phyloP scores from a whole-genome alignment of 495 filamentous ascomycete species.

The Aspergillus steynii region DNA sequence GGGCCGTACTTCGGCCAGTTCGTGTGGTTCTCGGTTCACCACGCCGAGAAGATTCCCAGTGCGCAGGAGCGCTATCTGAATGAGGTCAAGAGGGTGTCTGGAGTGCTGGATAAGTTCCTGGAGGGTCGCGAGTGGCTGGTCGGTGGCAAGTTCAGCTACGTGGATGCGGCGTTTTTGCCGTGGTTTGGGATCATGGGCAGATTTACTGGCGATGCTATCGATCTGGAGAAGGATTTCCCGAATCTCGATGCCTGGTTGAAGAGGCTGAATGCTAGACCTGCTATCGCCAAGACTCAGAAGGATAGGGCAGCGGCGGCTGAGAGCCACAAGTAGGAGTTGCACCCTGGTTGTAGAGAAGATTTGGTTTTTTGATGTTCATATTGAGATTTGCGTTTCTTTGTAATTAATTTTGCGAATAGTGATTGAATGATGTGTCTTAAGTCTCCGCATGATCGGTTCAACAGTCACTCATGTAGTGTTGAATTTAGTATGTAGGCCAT shows the following conservation, averaged over 20 bases:
- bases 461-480: too few relatives aligned
- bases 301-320: slow-evolving; percentile 28
- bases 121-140: slow-evolving; percentile 58
- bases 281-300: slow-evolving; percentile 41
- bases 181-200: slow-evolving; percentile 42
- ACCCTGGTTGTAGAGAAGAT: neutral
- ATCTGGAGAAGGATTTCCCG: slow-evolving; percentile 41
- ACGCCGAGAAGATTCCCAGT: slow-evolving; percentile 58
- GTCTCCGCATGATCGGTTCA: too few relatives aligned
- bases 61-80: slow-evolving; percentile 60
- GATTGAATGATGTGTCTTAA: too few relatives aligned
- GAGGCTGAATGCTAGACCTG: slow-evolving; percentile 38
- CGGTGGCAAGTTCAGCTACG: slow-evolving; percentile 57
- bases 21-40: slow-evolving; percentile 53
- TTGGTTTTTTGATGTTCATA: neutral
- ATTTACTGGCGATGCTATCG: slow-evolving; percentile 23
- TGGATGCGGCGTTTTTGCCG: slow-evolving; percentile 58
- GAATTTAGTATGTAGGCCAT: too few relatives aligned
- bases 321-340: slow-evolving; percentile 4
- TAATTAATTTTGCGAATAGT: too few relatives aligned
- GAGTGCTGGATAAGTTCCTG: slow-evolving; percentile 57
- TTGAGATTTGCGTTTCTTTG: neutral
- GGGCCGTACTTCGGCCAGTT: slow-evolving; percentile 67
- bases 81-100: slow-evolving; percentile 60
- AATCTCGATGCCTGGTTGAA: slow-evolving; percentile 45